Conservation (phyloP, 306 rosid genomes). For the Cyclanthera cordifolia region DNA sequence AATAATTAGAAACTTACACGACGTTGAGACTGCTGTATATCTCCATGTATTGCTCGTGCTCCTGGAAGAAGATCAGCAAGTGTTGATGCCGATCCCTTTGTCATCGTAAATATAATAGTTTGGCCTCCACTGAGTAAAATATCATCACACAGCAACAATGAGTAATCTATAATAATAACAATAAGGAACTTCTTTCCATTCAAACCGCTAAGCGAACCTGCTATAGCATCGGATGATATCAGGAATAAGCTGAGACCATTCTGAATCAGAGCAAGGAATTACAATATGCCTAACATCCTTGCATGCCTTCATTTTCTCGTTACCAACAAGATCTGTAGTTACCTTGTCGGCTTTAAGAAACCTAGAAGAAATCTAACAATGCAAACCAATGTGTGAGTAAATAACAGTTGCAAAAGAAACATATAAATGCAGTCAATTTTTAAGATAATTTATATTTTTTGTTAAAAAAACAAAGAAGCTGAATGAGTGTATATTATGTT, state of each 20-base stretch:
- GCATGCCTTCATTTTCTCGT: constrained; percentile 89
- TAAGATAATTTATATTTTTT: neutral
- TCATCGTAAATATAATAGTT: constrained; percentile 72
- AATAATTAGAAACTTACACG: constrained; percentile 29
- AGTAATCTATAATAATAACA: neutral
- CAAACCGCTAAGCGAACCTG: constrained; percentile 50
- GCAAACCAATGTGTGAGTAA: constrained; percentile 10
- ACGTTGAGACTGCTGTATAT: constrained; percentile 76
- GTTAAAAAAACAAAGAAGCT: neutral
- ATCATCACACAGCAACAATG: neutral
- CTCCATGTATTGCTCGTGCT: constrained; percentile 82
- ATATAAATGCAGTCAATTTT: no score
- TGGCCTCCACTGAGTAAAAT: constrained; percentile 65
- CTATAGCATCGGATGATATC: constrained; percentile 78
- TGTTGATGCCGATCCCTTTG: constrained; percentile 66
- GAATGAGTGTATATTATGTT: no score
- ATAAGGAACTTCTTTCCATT: neutral
- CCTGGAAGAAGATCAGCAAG: constrained; percentile 68
- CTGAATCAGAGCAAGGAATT: constrained; percentile 66
- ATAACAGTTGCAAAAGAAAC: neutral
- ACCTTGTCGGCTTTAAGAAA: constrained; percentile 60
- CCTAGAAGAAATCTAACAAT: constrained; percentile 48
- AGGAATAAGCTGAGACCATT: constrained; percentile 68
- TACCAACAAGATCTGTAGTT: constrained; percentile 89
- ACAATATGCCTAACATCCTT: constrained; percentile 73